A percentile compares a stretch with the other conserved stretches of the same genome.
phyloP scores from a whole-genome alignment of 176 grass and related monocot genomes.

The Musa itinerans region DNA sequence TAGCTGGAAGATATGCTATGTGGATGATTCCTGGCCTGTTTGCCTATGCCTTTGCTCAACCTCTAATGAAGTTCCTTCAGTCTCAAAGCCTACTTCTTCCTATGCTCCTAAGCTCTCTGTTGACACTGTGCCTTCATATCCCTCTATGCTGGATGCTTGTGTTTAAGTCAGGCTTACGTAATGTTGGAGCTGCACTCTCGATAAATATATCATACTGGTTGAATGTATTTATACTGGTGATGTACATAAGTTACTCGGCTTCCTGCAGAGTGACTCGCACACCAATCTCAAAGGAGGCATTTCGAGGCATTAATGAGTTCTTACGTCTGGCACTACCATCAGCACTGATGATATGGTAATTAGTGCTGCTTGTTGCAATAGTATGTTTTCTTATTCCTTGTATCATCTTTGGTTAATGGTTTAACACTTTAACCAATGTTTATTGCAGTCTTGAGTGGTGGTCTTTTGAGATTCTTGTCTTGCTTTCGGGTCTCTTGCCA shows the following conservation, averaged over 20 bases:
- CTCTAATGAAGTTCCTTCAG: slow-evolving; percentile 46
- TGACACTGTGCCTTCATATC: slow-evolving; percentile 45
- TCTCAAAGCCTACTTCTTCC: slow-evolving; percentile 65
- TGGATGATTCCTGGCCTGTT: slow-evolving; percentile 15
- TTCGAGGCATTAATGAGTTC: slow-evolving; percentile 35
- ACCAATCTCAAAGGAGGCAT: slow-evolving; percentile 50
- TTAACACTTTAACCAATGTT: not conserved
- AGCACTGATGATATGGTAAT: slow-evolving; percentile 79
- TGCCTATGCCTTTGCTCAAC: slow-evolving; percentile 3
- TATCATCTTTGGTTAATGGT: not conserved
- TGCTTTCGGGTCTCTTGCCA: slow-evolving; percentile 57
- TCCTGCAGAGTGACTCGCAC: slow-evolving; percentile 45
- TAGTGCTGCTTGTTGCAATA: not conserved
- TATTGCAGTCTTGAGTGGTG: slow-evolving; percentile 59
- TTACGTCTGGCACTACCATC: slow-evolving; percentile 65
- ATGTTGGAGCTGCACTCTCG: slow-evolving; percentile 55
- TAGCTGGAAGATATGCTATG: not conserved
- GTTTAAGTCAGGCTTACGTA: slow-evolving; percentile 43
- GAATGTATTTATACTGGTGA: slow-evolving; percentile 32
- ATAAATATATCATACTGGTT: slow-evolving; percentile 41
- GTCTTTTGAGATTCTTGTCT: slow-evolving; percentile 53
- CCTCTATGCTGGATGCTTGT: slow-evolving; percentile 74
- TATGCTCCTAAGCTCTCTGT: slow-evolving; percentile 48
- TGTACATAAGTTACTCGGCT: slow-evolving; percentile 45
- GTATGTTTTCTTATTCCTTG: not conserved